phyloP scores from a whole-genome alignment of 768 basidiomycete genomes.

The Russula earlei region DNA sequence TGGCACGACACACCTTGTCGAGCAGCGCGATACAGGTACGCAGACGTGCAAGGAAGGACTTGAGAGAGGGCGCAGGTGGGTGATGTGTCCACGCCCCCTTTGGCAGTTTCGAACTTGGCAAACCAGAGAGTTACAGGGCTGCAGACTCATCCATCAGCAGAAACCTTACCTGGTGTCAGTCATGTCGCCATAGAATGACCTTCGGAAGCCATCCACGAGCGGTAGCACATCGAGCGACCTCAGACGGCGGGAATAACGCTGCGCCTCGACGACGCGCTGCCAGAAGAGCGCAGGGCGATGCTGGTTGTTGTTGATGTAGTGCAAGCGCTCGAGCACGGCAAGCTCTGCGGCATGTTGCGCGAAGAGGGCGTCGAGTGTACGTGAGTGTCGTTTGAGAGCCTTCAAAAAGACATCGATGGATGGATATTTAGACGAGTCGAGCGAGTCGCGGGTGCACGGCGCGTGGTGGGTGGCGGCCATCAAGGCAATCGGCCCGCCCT shows the following conservation, averaged over 20 bases:
- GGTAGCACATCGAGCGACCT: conserved; percentile 22
- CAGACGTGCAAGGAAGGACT: conserved; percentile 30
- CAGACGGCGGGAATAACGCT: conserved; percentile 38
- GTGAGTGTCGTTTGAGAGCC: conserved; percentile 44
- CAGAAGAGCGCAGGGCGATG: conserved; percentile 63
- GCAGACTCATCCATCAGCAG: neutral
- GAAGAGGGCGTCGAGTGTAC: conserved; percentile 40
- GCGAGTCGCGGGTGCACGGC: conserved; percentile 11
- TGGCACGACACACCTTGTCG: conserved; percentile 35
- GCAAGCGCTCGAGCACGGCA: conserved; percentile 52
- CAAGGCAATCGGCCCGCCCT: no score
- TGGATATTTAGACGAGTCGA: conserved; percentile 25
- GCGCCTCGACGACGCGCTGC: conserved; percentile 52
- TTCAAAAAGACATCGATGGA: conserved; percentile 51
- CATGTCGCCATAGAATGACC: conserved; percentile 41
- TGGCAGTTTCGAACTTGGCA: conserved; percentile 38
- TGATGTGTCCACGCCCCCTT: conserved; percentile 58
- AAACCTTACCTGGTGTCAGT: conserved; percentile 30
- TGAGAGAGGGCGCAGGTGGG: conserved; percentile 35
- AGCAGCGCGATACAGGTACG: conserved; percentile 31
- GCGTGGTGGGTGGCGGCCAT: neutral
- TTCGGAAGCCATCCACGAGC: conserved; percentile 31
- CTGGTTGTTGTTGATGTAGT: conserved; percentile 78
- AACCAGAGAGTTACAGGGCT: neutral
- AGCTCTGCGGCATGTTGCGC: conserved; percentile 41